These are phyloP conservation scores for Aspergillus intermedius DNA, from an alignment of 2,329 filamentous ascomycete genomes.

Conservation along the genomic window DNA sequence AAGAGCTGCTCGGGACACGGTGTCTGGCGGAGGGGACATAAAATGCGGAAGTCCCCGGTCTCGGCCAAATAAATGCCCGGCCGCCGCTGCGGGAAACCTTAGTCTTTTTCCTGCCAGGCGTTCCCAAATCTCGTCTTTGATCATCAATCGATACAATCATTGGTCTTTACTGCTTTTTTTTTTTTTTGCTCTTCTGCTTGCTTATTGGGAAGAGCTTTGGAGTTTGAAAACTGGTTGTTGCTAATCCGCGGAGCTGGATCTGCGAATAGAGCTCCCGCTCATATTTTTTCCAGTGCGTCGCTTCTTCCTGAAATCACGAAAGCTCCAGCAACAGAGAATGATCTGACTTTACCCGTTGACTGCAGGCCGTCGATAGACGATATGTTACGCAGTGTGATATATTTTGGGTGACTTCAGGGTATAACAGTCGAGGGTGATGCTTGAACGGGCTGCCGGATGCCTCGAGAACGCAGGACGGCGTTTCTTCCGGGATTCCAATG, in stretches of 20 bases:
- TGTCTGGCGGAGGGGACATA: constrained; percentile 4
- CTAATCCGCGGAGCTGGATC: not conserved
- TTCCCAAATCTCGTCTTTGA: constrained; percentile 13
- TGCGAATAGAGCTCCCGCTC: not conserved
- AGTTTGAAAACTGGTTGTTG: not conserved
- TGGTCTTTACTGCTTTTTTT: constrained; percentile 1
- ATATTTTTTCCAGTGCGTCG: constrained; percentile 12
- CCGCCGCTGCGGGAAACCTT: constrained; percentile 18
- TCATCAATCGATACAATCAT: not conserved
- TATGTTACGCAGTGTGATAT: constrained; percentile 20
- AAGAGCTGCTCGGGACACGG: not conserved
- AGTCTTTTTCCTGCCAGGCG: constrained; percentile 14
- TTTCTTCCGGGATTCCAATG: constrained; percentile 36
- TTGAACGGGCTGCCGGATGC: constrained; percentile 46
- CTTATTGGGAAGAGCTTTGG: not conserved
- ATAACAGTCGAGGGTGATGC: constrained; percentile 39
- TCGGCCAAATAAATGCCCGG: constrained; percentile 30
- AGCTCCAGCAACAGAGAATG: not conserved
- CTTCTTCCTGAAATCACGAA: constrained; percentile 6
- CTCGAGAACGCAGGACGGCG: constrained; percentile 45
- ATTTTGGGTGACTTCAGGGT: constrained; percentile 20
- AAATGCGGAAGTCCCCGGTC: constrained; percentile 23
- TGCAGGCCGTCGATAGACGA: constrained; percentile 11
- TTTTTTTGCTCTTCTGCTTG: not conserved
- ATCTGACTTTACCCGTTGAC: not conserved